Evolutionary conservation across 768 basidiomycete genomes (phyloP).

Genomic region (Inosperma sp.): DNA sequence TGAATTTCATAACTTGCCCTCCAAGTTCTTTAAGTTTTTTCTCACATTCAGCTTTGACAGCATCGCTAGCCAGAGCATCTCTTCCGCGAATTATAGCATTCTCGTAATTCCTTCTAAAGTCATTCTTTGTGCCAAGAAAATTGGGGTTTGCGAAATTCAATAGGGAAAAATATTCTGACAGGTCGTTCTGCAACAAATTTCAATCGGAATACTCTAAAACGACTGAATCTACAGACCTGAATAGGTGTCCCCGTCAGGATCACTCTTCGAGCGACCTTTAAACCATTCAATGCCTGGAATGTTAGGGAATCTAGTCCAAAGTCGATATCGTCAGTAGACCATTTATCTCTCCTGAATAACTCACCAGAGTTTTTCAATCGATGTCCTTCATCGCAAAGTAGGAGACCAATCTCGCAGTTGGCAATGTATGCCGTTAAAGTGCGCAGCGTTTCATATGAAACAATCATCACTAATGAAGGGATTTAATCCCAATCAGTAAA

Average conservation of each 20-base stretch:
- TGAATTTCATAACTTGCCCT: slow-evolving; percentile 84
- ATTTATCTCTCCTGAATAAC: slow-evolving; percentile 16
- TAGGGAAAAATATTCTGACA: slow-evolving; percentile 91
- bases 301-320: slow-evolving; percentile 68
- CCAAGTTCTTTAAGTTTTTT: slow-evolving; percentile 90
- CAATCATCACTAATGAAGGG: slow-evolving; percentile 79
- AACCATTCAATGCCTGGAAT: slow-evolving; percentile 73
- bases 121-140: slow-evolving; percentile 80
- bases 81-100: slow-evolving; percentile 86
- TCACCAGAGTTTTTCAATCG: slow-evolving; percentile 91
- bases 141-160: slow-evolving; percentile 92
- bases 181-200: slow-evolving; percentile 60
- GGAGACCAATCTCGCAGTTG: slow-evolving; percentile 76
- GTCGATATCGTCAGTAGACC: not conserved
- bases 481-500: not conserved
- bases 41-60: slow-evolving; percentile 75
- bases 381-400: slow-evolving; percentile 98
- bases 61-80: slow-evolving; percentile 79
- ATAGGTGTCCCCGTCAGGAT: slow-evolving; percentile 94
- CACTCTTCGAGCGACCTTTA: slow-evolving; percentile 86
- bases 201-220: not conserved
- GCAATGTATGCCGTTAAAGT: slow-evolving; percentile 72
- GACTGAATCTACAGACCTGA: slow-evolving; percentile 46
- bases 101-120: slow-evolving; percentile 95
- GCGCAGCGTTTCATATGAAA: slow-evolving; percentile 94